Evolutionary conservation across 2,329 filamentous ascomycete species (phyloP).

Genomic region (Pseudonectria foliicola): DNA sequence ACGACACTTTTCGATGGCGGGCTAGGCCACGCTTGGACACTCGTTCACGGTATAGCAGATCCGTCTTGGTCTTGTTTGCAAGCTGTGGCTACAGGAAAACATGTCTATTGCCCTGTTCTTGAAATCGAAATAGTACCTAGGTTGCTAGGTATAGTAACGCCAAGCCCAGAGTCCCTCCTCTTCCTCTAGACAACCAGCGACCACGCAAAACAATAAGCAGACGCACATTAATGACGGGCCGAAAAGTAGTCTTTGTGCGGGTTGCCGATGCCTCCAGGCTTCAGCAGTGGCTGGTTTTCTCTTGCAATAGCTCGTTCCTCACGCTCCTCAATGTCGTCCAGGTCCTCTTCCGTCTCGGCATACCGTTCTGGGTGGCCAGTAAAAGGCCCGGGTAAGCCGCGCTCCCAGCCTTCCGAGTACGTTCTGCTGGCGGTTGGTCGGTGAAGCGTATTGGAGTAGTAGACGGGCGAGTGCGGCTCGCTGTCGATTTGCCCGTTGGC

Average conservation of each 20-base stretch:
- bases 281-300: slow-evolving; percentile 44
- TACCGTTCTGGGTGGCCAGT: slow-evolving; percentile 46
- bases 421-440: slow-evolving; percentile 35
- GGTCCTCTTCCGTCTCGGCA: slow-evolving; percentile 43
- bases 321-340: slow-evolving; percentile 42
- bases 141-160: too few relatives aligned
- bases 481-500: slow-evolving; percentile 15
- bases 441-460: slow-evolving; percentile 20
- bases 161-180: too few relatives aligned
- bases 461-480: slow-evolving; percentile 22
- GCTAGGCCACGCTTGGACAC: too few relatives aligned
- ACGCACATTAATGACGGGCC: slow-evolving; percentile 15
- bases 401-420: slow-evolving; percentile 44
- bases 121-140: too few relatives aligned
- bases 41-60: too few relatives aligned
- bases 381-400: slow-evolving; percentile 43
- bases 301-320: slow-evolving; percentile 44
- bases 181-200: background rate
- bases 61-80: too few relatives aligned
- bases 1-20: too few relatives aligned
- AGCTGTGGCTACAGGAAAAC: too few relatives aligned
- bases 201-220: background rate
- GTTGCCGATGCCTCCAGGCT: slow-evolving; percentile 43
- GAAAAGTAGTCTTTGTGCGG: slow-evolving; percentile 34
- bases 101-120: too few relatives aligned